Evolutionary conservation across 2,329 filamentous ascomycete species (phyloP).

Genomic region (Colletotrichum incanum): DNA sequence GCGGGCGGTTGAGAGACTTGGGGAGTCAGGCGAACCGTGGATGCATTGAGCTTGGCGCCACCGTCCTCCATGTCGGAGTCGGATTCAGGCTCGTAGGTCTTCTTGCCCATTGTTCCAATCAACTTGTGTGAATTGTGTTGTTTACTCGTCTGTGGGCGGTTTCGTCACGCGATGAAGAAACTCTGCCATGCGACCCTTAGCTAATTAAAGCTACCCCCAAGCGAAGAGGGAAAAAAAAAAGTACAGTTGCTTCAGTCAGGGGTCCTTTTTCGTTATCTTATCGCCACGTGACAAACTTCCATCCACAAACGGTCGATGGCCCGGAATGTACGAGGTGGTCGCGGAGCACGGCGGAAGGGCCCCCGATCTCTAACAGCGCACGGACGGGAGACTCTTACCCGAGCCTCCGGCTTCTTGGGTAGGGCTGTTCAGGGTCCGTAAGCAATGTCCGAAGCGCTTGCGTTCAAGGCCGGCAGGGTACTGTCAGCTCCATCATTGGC

Average conservation of each 20-base stretch:
- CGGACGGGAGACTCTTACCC: constrained; percentile 11
- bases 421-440: constrained; percentile 27
- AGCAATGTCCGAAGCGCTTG: background rate
- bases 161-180: constrained; percentile 7
- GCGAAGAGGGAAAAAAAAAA: constrained; percentile 29
- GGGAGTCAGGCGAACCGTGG: constrained; percentile 30
- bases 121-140: background rate
- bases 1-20: background rate
- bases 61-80: constrained; percentile 38
- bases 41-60: constrained; percentile 33
- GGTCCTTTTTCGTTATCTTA: constrained; percentile 36
- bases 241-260: constrained; percentile 14
- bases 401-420: constrained; percentile 23
- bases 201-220: constrained; percentile 17
- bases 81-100: constrained; percentile 21
- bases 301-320: background rate
- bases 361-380: constrained; percentile 21
- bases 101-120: constrained; percentile 25
- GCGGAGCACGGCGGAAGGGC: background rate
- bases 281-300: constrained; percentile 27
- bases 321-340: background rate
- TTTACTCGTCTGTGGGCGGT: background rate
- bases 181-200: constrained; percentile 3
- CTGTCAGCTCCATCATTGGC: background rate
- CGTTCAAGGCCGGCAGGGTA: background rate